A percentile compares a stretch with the other conserved stretches of the same genome.
Evolutionary conservation across 108 stramenopile species (phyloP).

Genomic region (Asterionellopsis glacialis): DNA sequence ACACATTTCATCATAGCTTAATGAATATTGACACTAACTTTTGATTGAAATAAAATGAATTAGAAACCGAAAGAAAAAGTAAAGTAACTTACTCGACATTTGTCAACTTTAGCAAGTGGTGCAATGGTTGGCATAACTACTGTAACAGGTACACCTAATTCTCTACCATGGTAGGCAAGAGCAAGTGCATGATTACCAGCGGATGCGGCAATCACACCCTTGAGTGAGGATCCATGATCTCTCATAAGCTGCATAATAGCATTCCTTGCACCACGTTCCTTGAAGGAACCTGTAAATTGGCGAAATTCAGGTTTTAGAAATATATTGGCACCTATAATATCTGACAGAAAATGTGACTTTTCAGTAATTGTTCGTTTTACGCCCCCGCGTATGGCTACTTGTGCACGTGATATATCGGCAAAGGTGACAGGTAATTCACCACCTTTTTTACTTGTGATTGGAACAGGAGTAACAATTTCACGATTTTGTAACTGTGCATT

Average conservation of each 20-base stretch:
- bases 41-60: constrained; percentile 5
- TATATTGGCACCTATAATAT: constrained; percentile 76
- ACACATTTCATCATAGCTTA: no score
- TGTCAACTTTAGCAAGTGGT: constrained; percentile 92
- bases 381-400: constrained; percentile 72
- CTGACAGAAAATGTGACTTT: constrained; percentile 67
- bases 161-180: constrained; percentile 89
- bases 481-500: no score
- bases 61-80: constrained; percentile 1
- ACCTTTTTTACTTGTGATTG: not conserved
- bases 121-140: constrained; percentile 95
- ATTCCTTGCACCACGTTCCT: constrained; percentile 96
- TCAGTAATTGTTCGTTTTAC: constrained; percentile 60
- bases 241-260: constrained; percentile 71
- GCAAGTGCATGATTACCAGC: constrained; percentile 93
- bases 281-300: constrained; percentile 95
- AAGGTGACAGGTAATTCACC: constrained; percentile 61
- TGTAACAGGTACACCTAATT: constrained; percentile 92
- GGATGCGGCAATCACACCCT: constrained; percentile 91
- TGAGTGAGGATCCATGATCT: constrained; percentile 24
- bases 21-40: no score
- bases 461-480: not conserved
- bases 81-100: constrained; percentile 72
- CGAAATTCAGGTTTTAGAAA: constrained; percentile 83
- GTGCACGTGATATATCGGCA: constrained; percentile 75